phyloP scores from a whole-genome alignment of 176 grass and related monocot genomes.

The Oryza meridionalis region DNA sequence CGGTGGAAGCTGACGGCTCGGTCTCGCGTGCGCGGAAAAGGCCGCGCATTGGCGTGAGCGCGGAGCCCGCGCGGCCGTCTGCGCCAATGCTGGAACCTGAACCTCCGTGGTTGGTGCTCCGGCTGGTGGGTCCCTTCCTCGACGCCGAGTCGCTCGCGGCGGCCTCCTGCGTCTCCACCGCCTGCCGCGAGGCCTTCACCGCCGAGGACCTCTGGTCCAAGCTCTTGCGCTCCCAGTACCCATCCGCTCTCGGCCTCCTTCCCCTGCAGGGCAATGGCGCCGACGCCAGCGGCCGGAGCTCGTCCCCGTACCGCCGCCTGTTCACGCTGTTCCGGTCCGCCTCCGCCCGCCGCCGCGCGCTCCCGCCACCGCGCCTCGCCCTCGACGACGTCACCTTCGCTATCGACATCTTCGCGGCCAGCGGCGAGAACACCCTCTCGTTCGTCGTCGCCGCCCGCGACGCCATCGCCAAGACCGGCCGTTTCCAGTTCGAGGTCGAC shows the following conservation, averaged over 20 bases:
- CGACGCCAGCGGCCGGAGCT: background rate
- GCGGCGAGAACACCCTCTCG: constrained; percentile 38
- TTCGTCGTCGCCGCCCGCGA: constrained; percentile 41
- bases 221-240: constrained; percentile 61
- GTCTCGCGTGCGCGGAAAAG: background rate
- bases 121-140: constrained; percentile 48
- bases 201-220: constrained; percentile 64
- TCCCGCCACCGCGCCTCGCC: constrained; percentile 41
- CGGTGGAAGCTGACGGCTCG: background rate
- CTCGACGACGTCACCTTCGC: constrained; percentile 65
- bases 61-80: background rate
- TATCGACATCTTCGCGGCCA: constrained; percentile 51
- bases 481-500: constrained; percentile 67
- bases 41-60: background rate
- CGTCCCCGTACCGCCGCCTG: constrained; percentile 45
- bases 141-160: constrained; percentile 60
- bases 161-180: constrained; percentile 71
- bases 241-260: constrained; percentile 48
- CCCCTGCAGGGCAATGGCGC: background rate
- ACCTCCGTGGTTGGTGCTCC: constrained; percentile 58
- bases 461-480: background rate
- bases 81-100: background rate
- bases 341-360: constrained; percentile 5
- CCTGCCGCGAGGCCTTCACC: constrained; percentile 64
- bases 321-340: constrained; percentile 60